Base-by-base conservation (phyloP, 148 eudicot genomes). In the Bassia scoparia region DNA sequence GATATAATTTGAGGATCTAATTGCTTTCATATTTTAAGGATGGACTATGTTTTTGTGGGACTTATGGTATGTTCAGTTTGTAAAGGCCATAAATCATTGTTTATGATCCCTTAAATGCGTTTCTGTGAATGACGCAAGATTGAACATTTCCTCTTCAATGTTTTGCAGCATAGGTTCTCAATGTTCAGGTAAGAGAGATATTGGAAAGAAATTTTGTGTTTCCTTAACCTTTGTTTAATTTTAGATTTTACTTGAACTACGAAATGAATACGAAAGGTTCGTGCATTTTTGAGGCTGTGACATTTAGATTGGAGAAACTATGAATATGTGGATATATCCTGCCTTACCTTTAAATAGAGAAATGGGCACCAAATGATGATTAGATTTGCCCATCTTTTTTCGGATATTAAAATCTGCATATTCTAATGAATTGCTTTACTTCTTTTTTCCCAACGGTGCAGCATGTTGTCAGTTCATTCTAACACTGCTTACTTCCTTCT, bases 21-120 rank as follows among this genome's bases (percentile, higher is more conserved):
- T 79, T 82, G 87, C 76, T 89, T 89, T 70, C 95, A 89, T 65
- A 87, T 79, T 86, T 89, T 59, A 86, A 83, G 72, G 81, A 84
- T 71, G 95, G 95, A 41, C 61, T 61, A 12, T 89, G 95, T 71
- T 89, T 91, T 75, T 89, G 95, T 74, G 80, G 84, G 86, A 79
- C 50, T 70, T 48, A 24, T 87, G 79, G 82, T 68, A 59, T 76
- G 13, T n/a, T 56, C 61, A 17, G 24, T 33, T n/a, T n/a, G 41
- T 33, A 34, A 21, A 55, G 53, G 49, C 46, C 8, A 17, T 29
- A 48, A 27, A 23, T 58, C 65, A 21, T 18, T 23, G 31, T 27
- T 68, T 67, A 68, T 52, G 41, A 52, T 69, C 48, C 41, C 29
- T 35, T 13, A 38, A n/a, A 54, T 18, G n/a, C 58, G 58, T 55